Base-by-base conservation (phyloP, 768 basidiomycete species). In the Solioccasus polychromus region DNA sequence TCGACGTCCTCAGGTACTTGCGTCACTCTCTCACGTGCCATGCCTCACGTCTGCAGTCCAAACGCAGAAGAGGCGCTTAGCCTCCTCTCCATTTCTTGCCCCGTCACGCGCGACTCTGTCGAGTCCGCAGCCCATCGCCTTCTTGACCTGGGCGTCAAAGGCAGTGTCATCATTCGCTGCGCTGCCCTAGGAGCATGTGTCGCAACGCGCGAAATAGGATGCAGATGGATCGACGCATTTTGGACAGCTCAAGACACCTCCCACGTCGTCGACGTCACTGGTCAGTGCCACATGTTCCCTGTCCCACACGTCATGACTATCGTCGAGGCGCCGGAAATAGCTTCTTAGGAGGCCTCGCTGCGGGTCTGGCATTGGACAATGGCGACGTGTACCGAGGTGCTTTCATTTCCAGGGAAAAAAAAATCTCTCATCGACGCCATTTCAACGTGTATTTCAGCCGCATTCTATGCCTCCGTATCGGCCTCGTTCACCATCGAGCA, bases 401-500 rank as follows among this genome's bases (percentile, higher is more conserved):
- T 67, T 62, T 19, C 45, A 22, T 46, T 35, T 50, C 31, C 39
- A 44, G 46, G n/a, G n/a, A n/a, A n/a, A n/a, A n/a, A n/a, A n/a
- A n/a, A n/a, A n/a, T n/a, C n/a, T 39, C n/a, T 19, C 51, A 12
- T 28, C 8, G 25, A 17, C 20, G 35, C 34, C 39, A 39, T 43
- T 51, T 57, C 35, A 69, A 34, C 42, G 28, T 57, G 30, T 36
- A 19, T 17, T 39, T 26, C 59, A 86, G 92, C 89, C 22, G 68
- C 74, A 2, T 68, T 87, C n/a, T 80, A 87, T 54, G 92, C 79
- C 3, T 75, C 86, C 2, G 79, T 94, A 7, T 87, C 90, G 3
- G 87, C 92, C 5, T 90, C 88, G 1, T 92, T 83, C 55, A 72
- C 73, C 30, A 84, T 95, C 39, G 89, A 95, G 65, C 92, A 94